Base-by-base conservation (phyloP, 2,329 filamentous ascomycete species). In the Cytospora piceae region DNA sequence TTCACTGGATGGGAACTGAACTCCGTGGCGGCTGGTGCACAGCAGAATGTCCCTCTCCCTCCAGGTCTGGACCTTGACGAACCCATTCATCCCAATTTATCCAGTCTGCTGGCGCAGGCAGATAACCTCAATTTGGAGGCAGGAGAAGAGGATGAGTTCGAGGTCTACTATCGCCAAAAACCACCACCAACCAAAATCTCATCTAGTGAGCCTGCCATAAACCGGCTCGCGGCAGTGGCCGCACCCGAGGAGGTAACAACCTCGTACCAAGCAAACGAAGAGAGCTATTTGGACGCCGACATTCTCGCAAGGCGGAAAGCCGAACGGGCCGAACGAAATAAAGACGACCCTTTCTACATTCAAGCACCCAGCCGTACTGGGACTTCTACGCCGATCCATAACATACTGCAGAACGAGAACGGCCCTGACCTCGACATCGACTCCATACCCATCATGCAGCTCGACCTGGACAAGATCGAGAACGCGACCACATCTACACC, bases 331-430 rank as follows among this genome's bases (percentile, higher is more conserved):
- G 93, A 96, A 74, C 87, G 93, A 64, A 92, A 97, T 76, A 91
- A 86, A 71, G 94, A 98, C 73, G 95, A 99, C 72, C 95, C 95
- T 0, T 99, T 97, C 76, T 99, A 99, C 74, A 98, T 99, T 73
- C 80, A 71, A 4, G 71, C 68, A 24, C 67, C 70, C 27, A 66
- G 70, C 32, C 71, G 74, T 39, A 69, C 69, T 27, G 86, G 87
- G 39, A 85, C 85, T 7, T 90, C 90, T 0, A 94, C 91, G 0
- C 92, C 92, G 0, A 88, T 95, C 58, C 91, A 94, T 73, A 91
- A 87, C 69, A 92, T 95, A 65, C 80, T 91, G 3, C 84, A 87
- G 66, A 87, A 83, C 65, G 87, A 87, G 65, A 94, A 94, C 73
- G 90, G 89, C 2, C 88, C 90, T 2, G 90, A 91, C 54, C 80